These are phyloP conservation scores for Pascua guehoae DNA, from an alignment of 1,284 basidiomycete species.

Conservation along the genomic window DNA sequence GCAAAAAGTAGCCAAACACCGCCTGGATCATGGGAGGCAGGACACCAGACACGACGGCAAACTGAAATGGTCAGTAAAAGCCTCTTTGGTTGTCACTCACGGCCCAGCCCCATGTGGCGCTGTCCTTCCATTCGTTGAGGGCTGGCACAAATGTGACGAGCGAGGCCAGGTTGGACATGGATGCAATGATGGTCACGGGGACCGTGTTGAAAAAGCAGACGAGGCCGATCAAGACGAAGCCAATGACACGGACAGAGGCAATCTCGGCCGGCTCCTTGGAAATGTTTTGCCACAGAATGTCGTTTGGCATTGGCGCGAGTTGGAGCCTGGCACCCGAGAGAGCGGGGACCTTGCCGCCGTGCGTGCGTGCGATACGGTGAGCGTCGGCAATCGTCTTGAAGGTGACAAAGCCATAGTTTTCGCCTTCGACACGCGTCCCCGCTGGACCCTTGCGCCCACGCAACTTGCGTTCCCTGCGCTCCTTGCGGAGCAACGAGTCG, in stretches of 20 bases:
- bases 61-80: slow-evolving; percentile 46
- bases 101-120: slow-evolving; percentile 37
- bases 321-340: slow-evolving; percentile 43
- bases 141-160: background rate
- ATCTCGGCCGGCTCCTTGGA: slow-evolving; percentile 66
- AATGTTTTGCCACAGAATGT: slow-evolving; percentile 77
- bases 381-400: slow-evolving; percentile 90
- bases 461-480: slow-evolving; percentile 38
- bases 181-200: slow-evolving; percentile 65
- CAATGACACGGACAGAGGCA: slow-evolving; percentile 63
- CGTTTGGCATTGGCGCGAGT: slow-evolving; percentile 45
- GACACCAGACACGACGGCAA: slow-evolving; percentile 78
- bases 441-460: slow-evolving; percentile 3
- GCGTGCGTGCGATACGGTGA: slow-evolving; percentile 47
- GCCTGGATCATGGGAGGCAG: slow-evolving; percentile 82
- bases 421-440: slow-evolving; percentile 52
- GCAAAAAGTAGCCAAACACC: slow-evolving; percentile 81
- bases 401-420: slow-evolving; percentile 89
- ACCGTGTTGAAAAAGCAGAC: slow-evolving; percentile 91
- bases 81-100: slow-evolving; percentile 28
- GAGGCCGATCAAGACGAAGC: slow-evolving; percentile 67
- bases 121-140: background rate
- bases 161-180: slow-evolving; percentile 68
- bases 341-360: slow-evolving; percentile 43
- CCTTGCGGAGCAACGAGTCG: slow-evolving; percentile 54